These are phyloP conservation scores for Themeda triandra DNA, from an alignment of 176 grass and related monocot genomes.

Conservation along the genomic window DNA sequence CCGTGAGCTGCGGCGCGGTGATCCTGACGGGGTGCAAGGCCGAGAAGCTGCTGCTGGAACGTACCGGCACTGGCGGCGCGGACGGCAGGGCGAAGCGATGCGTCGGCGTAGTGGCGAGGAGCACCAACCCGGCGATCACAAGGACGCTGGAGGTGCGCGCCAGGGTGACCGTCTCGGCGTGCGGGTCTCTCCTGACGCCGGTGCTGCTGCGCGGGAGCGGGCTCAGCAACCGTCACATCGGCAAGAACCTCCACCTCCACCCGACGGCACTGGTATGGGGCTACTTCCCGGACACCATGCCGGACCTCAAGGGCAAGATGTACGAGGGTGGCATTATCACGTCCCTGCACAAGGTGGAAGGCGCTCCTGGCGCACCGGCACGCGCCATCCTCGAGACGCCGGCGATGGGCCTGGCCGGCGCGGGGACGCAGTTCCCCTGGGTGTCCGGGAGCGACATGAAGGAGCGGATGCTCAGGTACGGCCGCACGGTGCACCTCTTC, in stretches of 20 bases:
- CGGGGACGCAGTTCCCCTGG: constrained; percentile 59
- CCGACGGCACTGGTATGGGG: constrained; percentile 66
- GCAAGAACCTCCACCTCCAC: constrained; percentile 84
- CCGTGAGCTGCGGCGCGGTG: constrained; percentile 61
- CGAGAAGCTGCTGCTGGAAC: constrained; percentile 56
- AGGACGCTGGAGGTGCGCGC: constrained; percentile 59
- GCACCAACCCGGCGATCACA: constrained; percentile 38
- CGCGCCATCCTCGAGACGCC: constrained; percentile 67
- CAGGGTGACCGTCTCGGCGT: constrained; percentile 57
- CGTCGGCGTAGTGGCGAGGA: constrained; percentile 56
- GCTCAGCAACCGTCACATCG: constrained; percentile 76
- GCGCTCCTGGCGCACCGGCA: background rate
- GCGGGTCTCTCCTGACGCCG: constrained; percentile 73
- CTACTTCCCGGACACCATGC: constrained; percentile 68
- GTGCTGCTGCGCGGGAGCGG: constrained; percentile 66
- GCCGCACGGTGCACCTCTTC: constrained; percentile 68
- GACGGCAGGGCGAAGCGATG: constrained; percentile 41
- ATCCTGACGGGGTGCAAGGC: constrained; percentile 78
- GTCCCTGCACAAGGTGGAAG: constrained; percentile 73
- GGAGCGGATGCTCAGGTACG: constrained; percentile 66
- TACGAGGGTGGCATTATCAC: constrained; percentile 97
- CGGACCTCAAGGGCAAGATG: constrained; percentile 56
- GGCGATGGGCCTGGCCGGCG: constrained; percentile 38
- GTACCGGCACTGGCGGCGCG: background rate
- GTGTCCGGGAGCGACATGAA: constrained; percentile 79